phyloP scores from a whole-genome alignment of 2,329 filamentous ascomycete species.

The Penicillium psychrosexuale region DNA sequence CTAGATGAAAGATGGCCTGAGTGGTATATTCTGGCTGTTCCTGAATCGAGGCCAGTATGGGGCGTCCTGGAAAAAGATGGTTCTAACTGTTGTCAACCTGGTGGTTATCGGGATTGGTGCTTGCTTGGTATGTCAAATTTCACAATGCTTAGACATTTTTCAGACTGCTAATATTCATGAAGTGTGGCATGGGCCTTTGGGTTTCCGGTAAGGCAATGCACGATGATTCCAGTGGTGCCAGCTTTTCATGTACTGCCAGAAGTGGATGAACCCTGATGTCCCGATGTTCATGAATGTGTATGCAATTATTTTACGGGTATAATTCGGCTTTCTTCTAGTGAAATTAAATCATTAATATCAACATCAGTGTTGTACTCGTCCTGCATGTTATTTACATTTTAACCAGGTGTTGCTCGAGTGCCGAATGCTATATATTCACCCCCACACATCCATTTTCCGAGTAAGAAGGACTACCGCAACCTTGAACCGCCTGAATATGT shows the following conservation, averaged over 20 bases:
- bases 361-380: too few species aligned
- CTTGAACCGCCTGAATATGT: background rate
- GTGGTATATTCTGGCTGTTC: slow-evolving; percentile 17
- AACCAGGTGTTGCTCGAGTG: background rate
- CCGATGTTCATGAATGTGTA: background rate
- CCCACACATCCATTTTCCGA: background rate
- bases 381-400: background rate
- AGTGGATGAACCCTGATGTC: background rate
- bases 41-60: slow-evolving; percentile 11
- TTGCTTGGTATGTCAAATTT: slow-evolving; percentile 7
- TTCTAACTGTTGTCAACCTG: slow-evolving; percentile 7
- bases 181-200: slow-evolving; percentile 21
- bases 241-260: slow-evolving; percentile 12
- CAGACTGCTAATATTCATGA: background rate
- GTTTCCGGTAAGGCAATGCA: slow-evolving; percentile 18
- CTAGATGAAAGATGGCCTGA: slow-evolving; percentile 5
- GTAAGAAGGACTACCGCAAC: background rate
- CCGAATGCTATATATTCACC: accelerated
- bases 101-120: slow-evolving; percentile 11
- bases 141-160: accelerated
- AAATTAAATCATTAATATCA: accelerated
- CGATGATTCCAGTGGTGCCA: slow-evolving; percentile 6
- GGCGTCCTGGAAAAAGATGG: slow-evolving; percentile 8
- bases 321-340: background rate
- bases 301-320: background rate